These are phyloP conservation scores for Scenedesmus sp. DNA, from an alignment of 163 green algal species.

Conservation along the genomic window DNA sequence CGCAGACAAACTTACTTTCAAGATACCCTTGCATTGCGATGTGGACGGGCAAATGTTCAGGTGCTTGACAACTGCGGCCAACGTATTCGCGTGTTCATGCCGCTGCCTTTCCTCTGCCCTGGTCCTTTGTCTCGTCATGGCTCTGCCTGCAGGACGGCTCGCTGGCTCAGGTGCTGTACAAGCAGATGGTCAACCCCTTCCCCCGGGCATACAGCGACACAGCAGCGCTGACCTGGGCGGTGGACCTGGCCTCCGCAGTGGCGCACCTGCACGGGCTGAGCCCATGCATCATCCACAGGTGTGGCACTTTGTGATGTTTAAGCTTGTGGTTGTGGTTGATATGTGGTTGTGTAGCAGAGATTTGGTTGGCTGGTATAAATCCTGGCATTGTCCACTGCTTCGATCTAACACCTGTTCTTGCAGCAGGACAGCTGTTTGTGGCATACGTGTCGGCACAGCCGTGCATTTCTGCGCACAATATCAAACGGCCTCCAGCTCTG, in stretches of 20 bases:
- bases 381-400: too few species aligned
- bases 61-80: too few species aligned
- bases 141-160: constrained; percentile 20
- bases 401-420: too few species aligned
- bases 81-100: too few species aligned
- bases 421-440: too few species aligned
- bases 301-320: background rate
- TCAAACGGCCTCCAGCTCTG: too few species aligned
- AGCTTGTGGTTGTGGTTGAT: background rate
- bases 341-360: background rate
- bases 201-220: background rate
- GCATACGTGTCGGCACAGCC: too few species aligned
- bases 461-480: too few species aligned
- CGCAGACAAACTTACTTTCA: too few species aligned
- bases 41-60: too few species aligned
- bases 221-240: constrained; percentile 25
- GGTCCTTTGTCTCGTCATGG: background rate
- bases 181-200: constrained; percentile 11
- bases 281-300: constrained; percentile 42
- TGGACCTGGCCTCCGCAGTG: constrained; percentile 27
- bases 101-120: background rate
- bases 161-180: constrained; percentile 3
- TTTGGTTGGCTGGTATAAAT: background rate
- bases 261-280: constrained; percentile 25
- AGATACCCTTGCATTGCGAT: too few species aligned